Evolutionary conservation across 75 land plant species (phyloP), one percentile per base, ranked within the genome.

Genomic region (Azolla pinnata): DNA sequence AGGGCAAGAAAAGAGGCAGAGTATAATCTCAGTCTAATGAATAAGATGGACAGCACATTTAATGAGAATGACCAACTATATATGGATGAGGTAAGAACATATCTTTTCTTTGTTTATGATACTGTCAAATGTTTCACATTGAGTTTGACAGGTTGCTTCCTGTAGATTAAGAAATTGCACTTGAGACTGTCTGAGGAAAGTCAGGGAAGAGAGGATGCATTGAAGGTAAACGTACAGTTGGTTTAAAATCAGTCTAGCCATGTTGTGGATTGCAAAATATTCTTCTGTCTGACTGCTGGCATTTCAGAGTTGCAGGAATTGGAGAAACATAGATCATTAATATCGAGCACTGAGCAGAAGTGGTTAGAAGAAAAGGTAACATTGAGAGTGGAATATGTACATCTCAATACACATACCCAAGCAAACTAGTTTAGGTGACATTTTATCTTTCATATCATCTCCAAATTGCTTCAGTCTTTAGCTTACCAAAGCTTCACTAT

Each of bases 261-360:
- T 7, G 14, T 7, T 38, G 42, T 38, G 42, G 12, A 8, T 38
- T 7, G 18, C 51, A 8, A 48, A 9, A 17, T 48, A 20, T 27
- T 24, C 24, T 24, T 19, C 27, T 52, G 10, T 27, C 54, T 52
- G 29, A 52, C 54, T 52, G 54, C 27, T 52, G 9, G 54, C 14
- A 52, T 27, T 52, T 27, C 54, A 52, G 54, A 52, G 54, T 2
- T 52, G 54, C 54, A 52, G 54, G 54, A 52, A 52, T 25, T 52
- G 28, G 54, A 52, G 27, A 52, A 24, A 27, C 54, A 52, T 19
- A 52, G 54, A 52, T 52, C 28, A 24, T 52, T 52, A 29, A 29
- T 29, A 25, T 24, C 27, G 9, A 25, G 29, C 14, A 29, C 54
- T 52, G 54, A 52, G 24, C 25, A 52, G 24, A 52, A 52, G 24